phyloP scores from a whole-genome alignment of 2,329 filamentous ascomycete species.

The Calcarisporium arbuscula region DNA sequence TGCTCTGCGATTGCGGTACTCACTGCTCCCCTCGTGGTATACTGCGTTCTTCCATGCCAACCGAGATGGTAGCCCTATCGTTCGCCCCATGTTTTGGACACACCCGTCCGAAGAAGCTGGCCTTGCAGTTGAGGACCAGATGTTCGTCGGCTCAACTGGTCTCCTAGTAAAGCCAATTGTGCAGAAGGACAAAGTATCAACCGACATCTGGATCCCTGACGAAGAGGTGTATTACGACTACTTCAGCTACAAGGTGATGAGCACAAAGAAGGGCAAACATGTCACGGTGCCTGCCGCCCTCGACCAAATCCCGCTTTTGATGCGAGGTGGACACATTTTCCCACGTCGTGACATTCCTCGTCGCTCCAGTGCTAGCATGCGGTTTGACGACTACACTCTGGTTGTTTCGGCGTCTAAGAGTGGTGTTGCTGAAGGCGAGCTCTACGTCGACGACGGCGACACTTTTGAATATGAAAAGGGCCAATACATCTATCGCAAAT shows the following conservation, averaged over 20 bases:
- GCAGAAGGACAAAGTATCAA: conserved; percentile 63
- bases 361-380: conserved; percentile 82
- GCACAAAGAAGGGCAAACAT: conserved; percentile 61
- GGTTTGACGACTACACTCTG: conserved; percentile 89
- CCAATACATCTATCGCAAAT: conserved; percentile 80
- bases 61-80: conserved; percentile 74
- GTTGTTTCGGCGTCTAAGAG: conserved; percentile 62
- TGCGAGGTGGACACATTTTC: conserved; percentile 90
- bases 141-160: conserved; percentile 84
- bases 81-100: conserved; percentile 88
- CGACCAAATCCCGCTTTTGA: conserved; percentile 80
- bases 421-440: conserved; percentile 61
- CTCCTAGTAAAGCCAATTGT: conserved; percentile 90
- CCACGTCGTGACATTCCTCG: conserved; percentile 83
- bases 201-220: conserved; percentile 83
- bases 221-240: conserved; percentile 92
- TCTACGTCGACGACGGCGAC: conserved; percentile 93
- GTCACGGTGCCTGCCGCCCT: conserved; percentile 70
- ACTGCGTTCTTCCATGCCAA: conserved; percentile 91
- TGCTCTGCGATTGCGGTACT: conserved; percentile 82
- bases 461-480: conserved; percentile 81
- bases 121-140: conserved; percentile 87
- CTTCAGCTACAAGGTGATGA: conserved; percentile 74
- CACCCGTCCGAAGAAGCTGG: conserved; percentile 80
- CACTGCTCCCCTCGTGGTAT: conserved; percentile 89